Percentiles rank a stretch among this genome's conserved stretches.
Conservation (phyloP, 2,329 filamentous ascomycete genomes). For the Sphaerulina vaccinii region DNA sequence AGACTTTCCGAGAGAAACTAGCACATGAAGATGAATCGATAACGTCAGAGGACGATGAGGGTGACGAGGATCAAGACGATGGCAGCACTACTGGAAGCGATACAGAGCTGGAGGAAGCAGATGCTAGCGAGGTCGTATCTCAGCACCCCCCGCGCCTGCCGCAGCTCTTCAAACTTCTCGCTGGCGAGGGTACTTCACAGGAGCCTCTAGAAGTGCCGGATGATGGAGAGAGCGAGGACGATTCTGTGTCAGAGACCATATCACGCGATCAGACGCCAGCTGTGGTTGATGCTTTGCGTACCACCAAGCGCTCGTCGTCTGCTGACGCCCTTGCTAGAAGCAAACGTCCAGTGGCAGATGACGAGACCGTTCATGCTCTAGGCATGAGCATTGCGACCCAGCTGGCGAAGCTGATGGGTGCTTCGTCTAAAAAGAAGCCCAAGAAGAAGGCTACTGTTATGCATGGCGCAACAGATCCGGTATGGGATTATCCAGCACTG, state of each 20-base stretch:
- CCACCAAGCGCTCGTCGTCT: constrained; percentile 2
- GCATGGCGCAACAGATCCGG: constrained; percentile 23
- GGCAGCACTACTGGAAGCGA: constrained; percentile 10
- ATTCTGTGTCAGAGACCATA: neutral
- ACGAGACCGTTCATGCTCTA: constrained; percentile 35
- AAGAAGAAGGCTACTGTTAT: constrained; percentile 10
- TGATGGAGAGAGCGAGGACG: constrained; percentile 8
- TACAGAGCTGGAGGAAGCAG: neutral
- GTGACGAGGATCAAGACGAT: constrained; percentile 26
- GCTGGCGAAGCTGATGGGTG: constrained; percentile 34
- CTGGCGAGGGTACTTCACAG: constrained; percentile 14
- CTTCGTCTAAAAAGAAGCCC: constrained; percentile 17
- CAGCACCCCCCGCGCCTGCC: constrained; percentile 21
- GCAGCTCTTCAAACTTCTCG: constrained; percentile 21
- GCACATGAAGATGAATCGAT: constrained; percentile 37
- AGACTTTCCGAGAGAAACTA: constrained; percentile 34
- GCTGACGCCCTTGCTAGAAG: neutral
- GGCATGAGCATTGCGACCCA: constrained; percentile 38
- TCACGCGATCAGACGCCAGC: neutral
- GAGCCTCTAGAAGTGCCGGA: constrained; percentile 3
- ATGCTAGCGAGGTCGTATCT: neutral
- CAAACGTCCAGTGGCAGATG: constrained; percentile 21
- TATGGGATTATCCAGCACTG: constrained; percentile 32
- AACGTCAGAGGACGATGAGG: constrained; percentile 32
- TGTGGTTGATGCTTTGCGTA: neutral